Percentiles rank a stretch among this genome's conserved stretches.
phyloP scores from a whole-genome alignment of 345 rosid genomes.

The Combretum micranthum region DNA sequence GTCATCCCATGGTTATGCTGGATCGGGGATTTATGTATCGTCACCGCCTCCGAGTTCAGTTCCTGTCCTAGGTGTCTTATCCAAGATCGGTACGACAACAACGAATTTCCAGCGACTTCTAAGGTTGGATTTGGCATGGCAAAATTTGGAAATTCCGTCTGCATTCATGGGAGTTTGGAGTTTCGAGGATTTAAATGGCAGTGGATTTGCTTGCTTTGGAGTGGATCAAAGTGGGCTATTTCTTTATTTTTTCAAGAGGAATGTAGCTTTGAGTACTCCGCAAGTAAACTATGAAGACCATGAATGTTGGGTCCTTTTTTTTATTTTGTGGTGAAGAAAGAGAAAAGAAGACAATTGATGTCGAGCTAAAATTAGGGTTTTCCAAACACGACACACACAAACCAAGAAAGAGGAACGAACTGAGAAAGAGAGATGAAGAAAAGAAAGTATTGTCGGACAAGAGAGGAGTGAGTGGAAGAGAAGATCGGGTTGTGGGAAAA shows the following conservation, averaged over 20 bases:
- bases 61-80: conserved; percentile 46
- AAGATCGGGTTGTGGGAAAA: no score
- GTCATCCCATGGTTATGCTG: conserved; percentile 20
- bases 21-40: conserved; percentile 16
- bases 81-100: conserved; percentile 14
- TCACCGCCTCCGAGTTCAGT: conserved; percentile 64
- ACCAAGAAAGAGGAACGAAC: no score
- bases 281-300: background rate
- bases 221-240: background rate
- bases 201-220: background rate
- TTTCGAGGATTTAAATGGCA: background rate
- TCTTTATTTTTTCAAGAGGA: conserved; percentile 36
- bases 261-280: conserved; percentile 3
- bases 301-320: background rate
- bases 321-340: background rate
- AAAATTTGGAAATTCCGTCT: background rate
- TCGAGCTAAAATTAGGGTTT: no score
- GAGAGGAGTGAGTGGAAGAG: no score
- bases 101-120: conserved; percentile 13
- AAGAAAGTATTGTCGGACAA: no score
- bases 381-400: no score
- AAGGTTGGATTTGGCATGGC: conserved; percentile 12
- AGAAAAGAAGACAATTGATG: no score
- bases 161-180: background rate
- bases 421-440: no score